Base-by-base conservation (phyloP, 345 rosid genomes). In the Erucastrum elatum region DNA sequence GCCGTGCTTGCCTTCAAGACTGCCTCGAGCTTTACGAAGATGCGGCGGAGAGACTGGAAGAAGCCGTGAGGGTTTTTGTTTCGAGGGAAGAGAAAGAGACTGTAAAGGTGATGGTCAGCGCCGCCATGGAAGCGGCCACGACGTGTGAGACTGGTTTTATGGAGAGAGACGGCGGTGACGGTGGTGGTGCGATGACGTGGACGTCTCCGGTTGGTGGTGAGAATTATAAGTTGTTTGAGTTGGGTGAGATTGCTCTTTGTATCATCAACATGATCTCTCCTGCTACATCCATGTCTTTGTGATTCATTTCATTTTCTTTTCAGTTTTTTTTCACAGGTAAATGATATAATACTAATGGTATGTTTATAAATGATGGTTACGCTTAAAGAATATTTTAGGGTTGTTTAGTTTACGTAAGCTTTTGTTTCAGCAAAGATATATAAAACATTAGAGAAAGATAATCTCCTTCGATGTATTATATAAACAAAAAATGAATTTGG, bases 101-200 rank as follows among this genome's bases (percentile, higher is more conserved):
- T 2, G 88, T 87, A 2, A 77, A 64, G 16, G 68, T 62, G 61
- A 74, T 84, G 90, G 66, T 90, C 55, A 85, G 75, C 58, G 86
- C 86, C 1, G 90, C 86, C 26, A 85, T 87, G 89, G 86, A 86
- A 63, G 83, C 83, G 0, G 75, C 90, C 4, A 66, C 58, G 5
- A 84, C 86, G 0, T 90, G 94, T 44, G 92, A 91, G 79, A 84
- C 83, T 35, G 88, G 91, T 63, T 88, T 89, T 34, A 5, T 8
- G 12, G 82, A 86, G 41, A 86, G 66, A 77, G 83, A 72, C 78
- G 86, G 75, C 74, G 85, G 71, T 17, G 72, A 27, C 16, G 79
- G 44, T 2, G 64, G n/a, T 64, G 72, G 65, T 59, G 55, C 0
- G 55, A 65, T 66, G 82, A 78, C 39, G 56, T 78, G 82, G 82